Evolutionary conservation across 768 basidiomycete genomes (phyloP).

Genomic region (Suillus placidus): DNA sequence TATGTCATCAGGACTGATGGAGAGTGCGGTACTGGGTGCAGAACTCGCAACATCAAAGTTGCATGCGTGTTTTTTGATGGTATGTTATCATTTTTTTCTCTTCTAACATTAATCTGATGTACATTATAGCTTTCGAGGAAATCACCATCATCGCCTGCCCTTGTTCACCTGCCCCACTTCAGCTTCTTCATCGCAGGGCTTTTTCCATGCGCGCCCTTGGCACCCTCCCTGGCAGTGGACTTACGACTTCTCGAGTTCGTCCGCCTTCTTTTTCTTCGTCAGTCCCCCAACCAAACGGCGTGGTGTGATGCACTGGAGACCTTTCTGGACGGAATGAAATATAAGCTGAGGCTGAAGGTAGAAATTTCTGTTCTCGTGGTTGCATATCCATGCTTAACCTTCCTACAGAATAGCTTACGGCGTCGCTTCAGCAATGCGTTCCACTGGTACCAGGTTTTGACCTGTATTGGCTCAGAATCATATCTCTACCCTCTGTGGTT

Average conservation of each 20-base stretch:
- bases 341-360: conserved; percentile 24
- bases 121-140: conserved; percentile 6
- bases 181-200: conserved; percentile 27
- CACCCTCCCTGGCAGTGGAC: conserved; percentile 36
- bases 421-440: conserved; percentile 29
- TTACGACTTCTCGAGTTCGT: conserved; percentile 34
- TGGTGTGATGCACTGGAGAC: conserved; percentile 32
- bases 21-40: background rate
- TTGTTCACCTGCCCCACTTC: conserved; percentile 17
- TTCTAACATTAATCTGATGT: background rate
- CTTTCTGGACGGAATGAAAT: conserved; percentile 22
- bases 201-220: conserved; percentile 32
- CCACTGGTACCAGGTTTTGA: conserved; percentile 29
- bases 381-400: background rate
- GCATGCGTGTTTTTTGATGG: conserved; percentile 7
- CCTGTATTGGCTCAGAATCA: conserved; percentile 14
- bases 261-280: conserved; percentile 24
- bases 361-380: conserved; percentile 6
- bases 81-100: conserved; percentile 5
- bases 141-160: conserved; percentile 6
- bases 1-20: background rate
- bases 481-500: conserved; percentile 13
- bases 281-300: conserved; percentile 31
- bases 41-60: conserved; percentile 4
- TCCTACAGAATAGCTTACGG: conserved; percentile 25